A percentile compares a stretch with the other conserved stretches of the same genome.
Conservation (phyloP, 805 yeast genomes). For the Sugiyamaella chiloensis region DNA sequence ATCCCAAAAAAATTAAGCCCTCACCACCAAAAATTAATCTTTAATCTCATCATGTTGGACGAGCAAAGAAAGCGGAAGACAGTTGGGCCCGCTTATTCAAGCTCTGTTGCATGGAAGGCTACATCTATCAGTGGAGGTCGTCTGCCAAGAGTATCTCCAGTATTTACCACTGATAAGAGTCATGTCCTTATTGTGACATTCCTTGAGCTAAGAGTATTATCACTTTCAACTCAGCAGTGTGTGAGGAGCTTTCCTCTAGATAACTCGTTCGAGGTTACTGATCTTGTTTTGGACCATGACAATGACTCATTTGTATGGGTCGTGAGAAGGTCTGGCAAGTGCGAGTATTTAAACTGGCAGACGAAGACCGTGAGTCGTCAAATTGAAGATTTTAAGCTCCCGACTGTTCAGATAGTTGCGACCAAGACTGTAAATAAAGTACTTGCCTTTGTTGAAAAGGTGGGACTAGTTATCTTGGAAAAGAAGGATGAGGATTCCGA, state of each 20-base stretch:
- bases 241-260: conserved; percentile 34
- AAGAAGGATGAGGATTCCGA: not conserved
- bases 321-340: conserved; percentile 26
- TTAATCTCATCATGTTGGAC: not conserved
- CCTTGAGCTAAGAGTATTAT: conserved; percentile 37
- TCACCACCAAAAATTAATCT: no score
- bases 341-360: conserved; percentile 29
- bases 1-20: not conserved
- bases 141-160: conserved; percentile 35
- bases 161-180: conserved; percentile 34
- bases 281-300: conserved; percentile 29
- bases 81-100: conserved; percentile 10
- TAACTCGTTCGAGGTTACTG: conserved; percentile 29
- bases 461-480: conserved; percentile 8
- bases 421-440: conserved; percentile 7
- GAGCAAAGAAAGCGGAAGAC: conserved; percentile 3
- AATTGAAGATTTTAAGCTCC: conserved; percentile 15
- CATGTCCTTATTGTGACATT: conserved; percentile 37
- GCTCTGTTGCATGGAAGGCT: conserved; percentile 27
- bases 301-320: conserved; percentile 27
- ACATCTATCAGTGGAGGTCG: conserved; percentile 36
- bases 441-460: conserved; percentile 19
- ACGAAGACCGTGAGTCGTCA: conserved; percentile 3
- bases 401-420: conserved; percentile 20
- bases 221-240: conserved; percentile 34